Conservation (phyloP, 2,329 filamentous ascomycete genomes). For the Grosmannia serpens region DNA sequence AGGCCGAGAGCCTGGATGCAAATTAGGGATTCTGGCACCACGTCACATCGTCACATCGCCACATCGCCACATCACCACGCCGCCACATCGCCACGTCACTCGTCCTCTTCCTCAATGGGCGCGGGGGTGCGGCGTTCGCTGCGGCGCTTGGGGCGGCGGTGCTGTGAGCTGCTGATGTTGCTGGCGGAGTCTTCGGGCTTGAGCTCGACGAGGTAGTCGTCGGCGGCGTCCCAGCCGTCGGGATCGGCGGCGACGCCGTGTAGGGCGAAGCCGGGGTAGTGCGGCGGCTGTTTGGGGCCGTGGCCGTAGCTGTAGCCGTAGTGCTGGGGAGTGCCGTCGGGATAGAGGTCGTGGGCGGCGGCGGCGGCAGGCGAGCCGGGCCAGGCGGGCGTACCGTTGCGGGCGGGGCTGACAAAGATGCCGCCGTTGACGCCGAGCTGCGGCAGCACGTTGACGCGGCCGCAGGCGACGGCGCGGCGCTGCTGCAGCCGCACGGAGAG, state of each 20-base stretch:
- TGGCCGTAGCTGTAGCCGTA: background rate
- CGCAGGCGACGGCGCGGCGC: slow-evolving; percentile 24
- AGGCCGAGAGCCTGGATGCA: background rate
- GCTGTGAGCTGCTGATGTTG: slow-evolving; percentile 62
- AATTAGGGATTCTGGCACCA: no score
- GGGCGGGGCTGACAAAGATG: background rate
- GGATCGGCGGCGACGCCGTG: slow-evolving; percentile 5
- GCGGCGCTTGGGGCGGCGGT: slow-evolving; percentile 55
- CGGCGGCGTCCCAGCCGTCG: slow-evolving; percentile 49
- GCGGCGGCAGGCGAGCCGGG: background rate
- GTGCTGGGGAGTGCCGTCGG: background rate
- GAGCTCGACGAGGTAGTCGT: slow-evolving; percentile 46
- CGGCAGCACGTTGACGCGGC: slow-evolving; percentile 42
- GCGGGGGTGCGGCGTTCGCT: slow-evolving; percentile 61
- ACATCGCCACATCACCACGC: no score
- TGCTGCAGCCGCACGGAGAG: slow-evolving; percentile 53
- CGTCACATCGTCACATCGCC: no score
- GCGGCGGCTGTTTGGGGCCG: background rate
- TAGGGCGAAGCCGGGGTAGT: slow-evolving; percentile 25
- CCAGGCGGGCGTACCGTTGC: background rate
- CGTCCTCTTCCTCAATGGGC: slow-evolving; percentile 57
- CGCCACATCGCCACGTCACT: slow-evolving; percentile 20
- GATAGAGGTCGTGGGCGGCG: background rate
- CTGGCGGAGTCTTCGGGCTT: slow-evolving; percentile 72
- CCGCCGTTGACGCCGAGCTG: slow-evolving; percentile 20